Evolutionary conservation across 345 rosid genomes (phyloP).

Genomic region (Pistacia atlantica): DNA sequence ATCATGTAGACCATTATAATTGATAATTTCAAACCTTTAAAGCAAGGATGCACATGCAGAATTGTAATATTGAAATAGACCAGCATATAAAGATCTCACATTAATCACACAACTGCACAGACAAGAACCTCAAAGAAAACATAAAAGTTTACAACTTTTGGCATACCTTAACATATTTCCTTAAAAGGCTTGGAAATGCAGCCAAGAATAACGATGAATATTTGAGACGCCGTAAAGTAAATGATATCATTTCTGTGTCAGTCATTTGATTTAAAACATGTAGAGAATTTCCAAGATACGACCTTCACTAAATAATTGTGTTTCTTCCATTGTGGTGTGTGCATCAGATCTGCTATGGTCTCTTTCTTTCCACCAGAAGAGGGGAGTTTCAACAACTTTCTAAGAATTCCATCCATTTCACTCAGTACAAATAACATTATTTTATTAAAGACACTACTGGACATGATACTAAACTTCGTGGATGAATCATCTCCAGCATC

Average conservation of each 20-base stretch:
- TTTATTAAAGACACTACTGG: constrained; percentile 83
- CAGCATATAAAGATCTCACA: neutral
- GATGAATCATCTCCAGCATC: constrained; percentile 71
- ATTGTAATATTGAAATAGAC: neutral
- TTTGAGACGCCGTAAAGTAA: constrained; percentile 75
- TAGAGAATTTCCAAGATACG: constrained; percentile 89
- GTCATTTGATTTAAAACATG: constrained; percentile 98
- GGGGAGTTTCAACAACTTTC: constrained; percentile 72
- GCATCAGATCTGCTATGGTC: constrained; percentile 51
- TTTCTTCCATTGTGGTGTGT: constrained; percentile 80
- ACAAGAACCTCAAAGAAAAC: neutral
- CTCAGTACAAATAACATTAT: constrained; percentile 74
- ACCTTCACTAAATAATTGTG: constrained; percentile 84
- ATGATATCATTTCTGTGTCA: constrained; percentile 81
- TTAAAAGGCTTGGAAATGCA: constrained; percentile 81
- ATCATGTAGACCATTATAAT: neutral
- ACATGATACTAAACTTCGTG: constrained; percentile 61
- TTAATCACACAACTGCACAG: neutral
- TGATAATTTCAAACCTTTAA: neutral
- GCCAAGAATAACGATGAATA: constrained; percentile 70
- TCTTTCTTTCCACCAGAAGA: constrained; percentile 85
- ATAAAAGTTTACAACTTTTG: neutral
- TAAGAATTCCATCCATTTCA: constrained; percentile 87
- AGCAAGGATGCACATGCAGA: neutral
- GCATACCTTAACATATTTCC: constrained; percentile 85